Conservation (phyloP, 1,139 yeast species). For the Geotrichum macrosporum region DNA sequence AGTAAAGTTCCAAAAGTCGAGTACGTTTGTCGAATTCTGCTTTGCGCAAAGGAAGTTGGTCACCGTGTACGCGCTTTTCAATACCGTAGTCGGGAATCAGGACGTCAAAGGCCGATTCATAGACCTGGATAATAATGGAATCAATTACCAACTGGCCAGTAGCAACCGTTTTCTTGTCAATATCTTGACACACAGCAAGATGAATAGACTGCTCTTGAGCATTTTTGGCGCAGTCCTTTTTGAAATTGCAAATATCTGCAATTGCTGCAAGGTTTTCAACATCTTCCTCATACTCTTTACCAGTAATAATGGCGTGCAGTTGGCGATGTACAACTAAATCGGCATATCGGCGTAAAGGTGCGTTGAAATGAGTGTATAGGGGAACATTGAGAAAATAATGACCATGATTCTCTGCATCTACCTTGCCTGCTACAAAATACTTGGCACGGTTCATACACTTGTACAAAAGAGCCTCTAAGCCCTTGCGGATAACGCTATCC, state of each 20-base stretch:
- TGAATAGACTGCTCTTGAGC: slow-evolving; percentile 97
- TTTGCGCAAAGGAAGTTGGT: slow-evolving; percentile 84
- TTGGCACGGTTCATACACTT: slow-evolving; percentile 84
- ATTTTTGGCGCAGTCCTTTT: slow-evolving; percentile 86
- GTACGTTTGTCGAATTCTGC: slow-evolving; percentile 81
- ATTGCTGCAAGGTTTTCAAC: slow-evolving; percentile 70
- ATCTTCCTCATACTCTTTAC: slow-evolving; percentile 48
- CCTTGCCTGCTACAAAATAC: slow-evolving; percentile 83
- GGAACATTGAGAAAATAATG: slow-evolving; percentile 83
- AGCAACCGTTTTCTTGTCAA: slow-evolving; percentile 68
- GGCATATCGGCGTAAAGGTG: slow-evolving; percentile 88
- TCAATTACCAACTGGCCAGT: slow-evolving; percentile 68
- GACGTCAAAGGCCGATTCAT: slow-evolving; percentile 94
- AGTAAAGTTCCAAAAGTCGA: slow-evolving; percentile 71
- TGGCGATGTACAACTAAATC: slow-evolving; percentile 93
- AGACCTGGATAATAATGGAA: slow-evolving; percentile 88
- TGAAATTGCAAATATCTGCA: slow-evolving; percentile 90
- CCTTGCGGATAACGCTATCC: slow-evolving; percentile 61
- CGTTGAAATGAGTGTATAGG: slow-evolving; percentile 86
- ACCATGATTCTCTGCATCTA: slow-evolving; percentile 65
- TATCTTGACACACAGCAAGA: slow-evolving; percentile 74
- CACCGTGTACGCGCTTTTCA: slow-evolving; percentile 96
- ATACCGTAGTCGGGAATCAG: slow-evolving; percentile 92
- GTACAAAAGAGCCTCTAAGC: slow-evolving; percentile 72
- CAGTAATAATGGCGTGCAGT: slow-evolving; percentile 59